Evolutionary conservation across 2,329 filamentous ascomycete genomes (phyloP), one percentile per base, ranked within the genome.

Genomic region (Bertia moriformis): DNA sequence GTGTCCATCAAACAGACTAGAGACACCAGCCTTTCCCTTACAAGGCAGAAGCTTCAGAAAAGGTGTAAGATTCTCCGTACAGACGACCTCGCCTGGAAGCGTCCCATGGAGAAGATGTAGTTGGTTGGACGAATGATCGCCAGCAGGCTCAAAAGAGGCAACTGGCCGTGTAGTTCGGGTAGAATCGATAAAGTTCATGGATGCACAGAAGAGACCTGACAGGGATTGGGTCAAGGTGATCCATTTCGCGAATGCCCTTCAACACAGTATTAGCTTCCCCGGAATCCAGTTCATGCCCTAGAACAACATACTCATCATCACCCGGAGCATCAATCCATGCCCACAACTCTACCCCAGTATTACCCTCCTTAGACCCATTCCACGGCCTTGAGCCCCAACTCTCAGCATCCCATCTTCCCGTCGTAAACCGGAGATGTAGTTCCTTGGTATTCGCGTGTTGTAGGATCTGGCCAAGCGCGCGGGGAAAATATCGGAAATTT

Each of bases 191-290:
- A 98, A 98, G 65, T 98, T 98, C 42, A 98, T 68, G 32, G 89
- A 96, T 38, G 91, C 91, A 60, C 91, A 98, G 58, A 98, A 98
- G 43, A 98, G 69, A 24, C 91, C 91, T n/a, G 88, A 95, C 4
- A 98, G 66, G 15, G 88, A 87, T 58, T 98, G 95, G 17, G 89
- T 95, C 46, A 98, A 65, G 2, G 79, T 89, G 46, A 84, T 66
- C 91, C 91, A 98, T 59, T 87, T 83, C 40, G 75, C 71, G 52
- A 88, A 85, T 27, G 88, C 87, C 53, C 32, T 35, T 7, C 10
- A 17, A 7, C 12, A 12, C 7, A 35, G 32, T 35, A n/a, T n/a
- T n/a, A n/a, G n/a, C n/a, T n/a, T n/a, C n/a, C n/a, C n/a, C n/a
- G n/a, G n/a, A n/a, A n/a, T n/a, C 24, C n/a, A n/a, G 24, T 29